phyloP scores from a whole-genome alignment of 1,284 basidiomycete genomes.

The Moesziomyces sp. region DNA sequence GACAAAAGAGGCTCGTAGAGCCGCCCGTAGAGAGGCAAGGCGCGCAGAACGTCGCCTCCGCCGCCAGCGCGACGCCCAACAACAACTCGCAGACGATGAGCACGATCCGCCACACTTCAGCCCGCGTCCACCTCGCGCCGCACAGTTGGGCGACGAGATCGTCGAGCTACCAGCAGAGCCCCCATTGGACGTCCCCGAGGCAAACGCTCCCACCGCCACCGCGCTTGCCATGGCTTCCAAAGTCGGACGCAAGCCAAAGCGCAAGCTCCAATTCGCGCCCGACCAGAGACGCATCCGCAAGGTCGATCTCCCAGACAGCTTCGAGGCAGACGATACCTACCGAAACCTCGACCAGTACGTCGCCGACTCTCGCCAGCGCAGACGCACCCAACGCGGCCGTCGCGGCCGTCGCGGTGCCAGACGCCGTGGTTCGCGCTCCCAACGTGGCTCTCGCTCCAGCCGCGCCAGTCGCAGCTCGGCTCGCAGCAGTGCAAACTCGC shows the following conservation, averaged over 20 bases:
- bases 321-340: slow-evolving; percentile 60
- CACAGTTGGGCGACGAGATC: slow-evolving; percentile 39
- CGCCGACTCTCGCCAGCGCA: slow-evolving; percentile 45
- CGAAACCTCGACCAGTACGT: slow-evolving; percentile 63
- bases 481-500: slow-evolving; percentile 35
- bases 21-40: slow-evolving; percentile 27
- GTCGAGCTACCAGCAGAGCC: slow-evolving; percentile 40
- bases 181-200: slow-evolving; percentile 45
- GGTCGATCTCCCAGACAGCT: slow-evolving; percentile 60
- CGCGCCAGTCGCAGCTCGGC: slow-evolving; percentile 40
- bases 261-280: slow-evolving; percentile 61
- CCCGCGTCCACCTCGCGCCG: slow-evolving; percentile 14
- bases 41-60: slow-evolving; percentile 16
- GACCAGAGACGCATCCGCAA: slow-evolving; percentile 54
- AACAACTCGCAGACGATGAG: slow-evolving; percentile 18
- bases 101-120: slow-evolving; percentile 2
- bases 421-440: slow-evolving; percentile 18
- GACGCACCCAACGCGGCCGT: slow-evolving; percentile 29
- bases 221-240: slow-evolving; percentile 49
- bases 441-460: slow-evolving; percentile 42
- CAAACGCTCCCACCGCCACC: slow-evolving; percentile 40
- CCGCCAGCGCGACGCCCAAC: slow-evolving; percentile 17
- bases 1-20: slow-evolving; percentile 38
- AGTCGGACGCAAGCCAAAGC: slow-evolving; percentile 42
- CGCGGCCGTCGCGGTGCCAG: slow-evolving; percentile 1